Evolutionary conservation across 2,329 filamentous ascomycete genomes (phyloP).

Genomic region (Fusarium azukiicola): DNA sequence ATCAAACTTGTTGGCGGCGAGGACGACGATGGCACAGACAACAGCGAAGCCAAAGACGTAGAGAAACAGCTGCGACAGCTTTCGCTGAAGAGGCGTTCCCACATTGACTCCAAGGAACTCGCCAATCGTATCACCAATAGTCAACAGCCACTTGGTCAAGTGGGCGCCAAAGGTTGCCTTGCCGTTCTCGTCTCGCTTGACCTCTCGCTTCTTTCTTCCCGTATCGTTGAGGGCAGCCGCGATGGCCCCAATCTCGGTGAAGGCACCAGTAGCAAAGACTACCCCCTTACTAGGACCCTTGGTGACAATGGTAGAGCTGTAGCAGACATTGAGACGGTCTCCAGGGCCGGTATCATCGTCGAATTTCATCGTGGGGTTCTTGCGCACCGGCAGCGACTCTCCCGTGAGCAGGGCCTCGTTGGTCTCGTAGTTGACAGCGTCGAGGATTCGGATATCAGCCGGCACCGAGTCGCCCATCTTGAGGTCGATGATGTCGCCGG

Average conservation of each 20-base stretch:
- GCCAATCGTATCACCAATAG: conserved; percentile 48
- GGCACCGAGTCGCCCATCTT: conserved; percentile 80
- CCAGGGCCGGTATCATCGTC: conserved; percentile 67
- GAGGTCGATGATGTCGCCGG: conserved; percentile 76
- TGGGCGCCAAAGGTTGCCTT: conserved; percentile 57
- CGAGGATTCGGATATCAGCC: conserved; percentile 72
- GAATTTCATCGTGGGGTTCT: conserved; percentile 69
- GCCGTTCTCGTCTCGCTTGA: conserved; percentile 68
- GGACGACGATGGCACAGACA: conserved; percentile 47
- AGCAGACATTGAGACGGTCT: conserved; percentile 82
- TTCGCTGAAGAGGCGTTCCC: conserved; percentile 85
- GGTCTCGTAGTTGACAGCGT: conserved; percentile 43
- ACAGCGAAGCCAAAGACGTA: conserved; percentile 65
- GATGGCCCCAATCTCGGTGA: conserved; percentile 81
- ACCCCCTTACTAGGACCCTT: conserved; percentile 80
- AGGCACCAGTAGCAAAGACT: conserved; percentile 81
- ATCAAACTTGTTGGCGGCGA: conserved; percentile 53
- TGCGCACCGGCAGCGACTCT: conserved; percentile 76
- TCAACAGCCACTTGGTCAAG: conserved; percentile 60
- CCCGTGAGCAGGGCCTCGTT: conserved; percentile 46
- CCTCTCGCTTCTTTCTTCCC: conserved; percentile 56
- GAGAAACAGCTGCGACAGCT: conserved; percentile 84
- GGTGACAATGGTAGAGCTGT: conserved; percentile 81
- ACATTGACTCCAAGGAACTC: conserved; percentile 71
- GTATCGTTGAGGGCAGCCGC: conserved; percentile 70